These are phyloP conservation scores for Pythium guiyangense DNA, from an alignment of 352 stramenopile species.

Conservation along the genomic window DNA sequence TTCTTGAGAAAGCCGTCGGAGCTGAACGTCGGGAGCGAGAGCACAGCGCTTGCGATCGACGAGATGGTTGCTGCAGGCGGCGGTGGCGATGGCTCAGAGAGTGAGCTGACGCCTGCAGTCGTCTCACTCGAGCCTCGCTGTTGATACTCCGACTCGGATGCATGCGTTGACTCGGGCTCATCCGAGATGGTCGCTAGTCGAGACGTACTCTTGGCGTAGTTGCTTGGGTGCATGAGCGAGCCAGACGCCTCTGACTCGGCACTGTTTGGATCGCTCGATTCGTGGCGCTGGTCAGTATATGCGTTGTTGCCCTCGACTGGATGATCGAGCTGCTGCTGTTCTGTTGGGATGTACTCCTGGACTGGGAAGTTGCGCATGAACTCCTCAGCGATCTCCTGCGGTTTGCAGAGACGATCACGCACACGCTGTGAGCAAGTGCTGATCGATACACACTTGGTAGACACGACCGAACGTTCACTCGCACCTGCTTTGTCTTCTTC, in stretches of 20 bases:
- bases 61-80: slow-evolving; percentile 13
- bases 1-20: slow-evolving; percentile 35
- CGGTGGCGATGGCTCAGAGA: not conserved
- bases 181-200: too few species aligned
- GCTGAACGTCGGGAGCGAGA: slow-evolving; percentile 45
- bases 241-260: too few species aligned
- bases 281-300: not conserved
- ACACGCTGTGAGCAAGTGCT: not conserved
- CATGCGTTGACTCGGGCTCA: too few species aligned
- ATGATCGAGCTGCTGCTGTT: not conserved
- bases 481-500: slow-evolving; percentile 14
- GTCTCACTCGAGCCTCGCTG: too few species aligned
- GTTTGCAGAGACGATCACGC: too few species aligned
- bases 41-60: slow-evolving; percentile 43
- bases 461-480: not conserved
- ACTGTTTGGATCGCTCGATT: too few species aligned
- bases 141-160: too few species aligned
- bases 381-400: slow-evolving; percentile 39
- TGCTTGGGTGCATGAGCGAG: too few species aligned
- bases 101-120: too few species aligned
- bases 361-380: slow-evolving; percentile 67
- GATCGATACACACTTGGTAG: not conserved
- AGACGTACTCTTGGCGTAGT: too few species aligned
- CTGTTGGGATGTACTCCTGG: slow-evolving; percentile 60
- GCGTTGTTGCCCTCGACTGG: not conserved